These are phyloP conservation scores for Xerocomus brunneocitrinus DNA, from an alignment of 768 basidiomycete species.

Conservation along the genomic window DNA sequence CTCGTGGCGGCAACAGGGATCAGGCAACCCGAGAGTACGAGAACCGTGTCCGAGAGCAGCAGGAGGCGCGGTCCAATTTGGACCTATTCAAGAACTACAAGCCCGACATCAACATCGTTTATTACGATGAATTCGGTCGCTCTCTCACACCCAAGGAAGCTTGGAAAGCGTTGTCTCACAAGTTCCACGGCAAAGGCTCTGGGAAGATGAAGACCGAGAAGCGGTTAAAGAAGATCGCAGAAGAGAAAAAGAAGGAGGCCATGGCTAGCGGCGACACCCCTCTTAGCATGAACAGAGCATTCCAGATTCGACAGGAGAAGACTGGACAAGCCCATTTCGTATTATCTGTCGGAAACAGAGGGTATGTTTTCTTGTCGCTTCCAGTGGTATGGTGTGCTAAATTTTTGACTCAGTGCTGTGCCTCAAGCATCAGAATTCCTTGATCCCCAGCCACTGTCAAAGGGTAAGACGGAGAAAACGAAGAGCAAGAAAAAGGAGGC, in stretches of 20 bases:
- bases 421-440: constrained; percentile 82
- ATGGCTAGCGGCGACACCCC: constrained; percentile 97
- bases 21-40: constrained; percentile 94
- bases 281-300: constrained; percentile 90
- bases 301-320: constrained; percentile 90
- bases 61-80: constrained; percentile 76
- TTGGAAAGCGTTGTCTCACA: constrained; percentile 96
- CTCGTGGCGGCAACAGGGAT: constrained; percentile 80
- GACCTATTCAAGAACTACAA: constrained; percentile 92
- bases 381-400: not conserved
- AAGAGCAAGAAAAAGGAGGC: constrained; percentile 77
- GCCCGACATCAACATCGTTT: constrained; percentile 93
- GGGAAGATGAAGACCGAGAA: constrained; percentile 98
- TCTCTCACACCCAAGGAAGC: constrained; percentile 89
- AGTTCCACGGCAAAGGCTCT: constrained; percentile 97
- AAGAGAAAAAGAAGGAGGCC: constrained; percentile 90
- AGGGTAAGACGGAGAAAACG: constrained; percentile 78
- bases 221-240: constrained; percentile 92
- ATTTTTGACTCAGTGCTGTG: constrained; percentile 56
- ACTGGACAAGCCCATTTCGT: constrained; percentile 96
- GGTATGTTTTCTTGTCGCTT: constrained; percentile 44
- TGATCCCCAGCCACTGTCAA: constrained; percentile 74
- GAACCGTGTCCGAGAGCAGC: constrained; percentile 86
- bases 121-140: constrained; percentile 94
- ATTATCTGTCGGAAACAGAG: constrained; percentile 88